phyloP scores from a whole-genome alignment of 2,329 filamentous ascomycete species.

The Lasiodiplodia citricola region DNA sequence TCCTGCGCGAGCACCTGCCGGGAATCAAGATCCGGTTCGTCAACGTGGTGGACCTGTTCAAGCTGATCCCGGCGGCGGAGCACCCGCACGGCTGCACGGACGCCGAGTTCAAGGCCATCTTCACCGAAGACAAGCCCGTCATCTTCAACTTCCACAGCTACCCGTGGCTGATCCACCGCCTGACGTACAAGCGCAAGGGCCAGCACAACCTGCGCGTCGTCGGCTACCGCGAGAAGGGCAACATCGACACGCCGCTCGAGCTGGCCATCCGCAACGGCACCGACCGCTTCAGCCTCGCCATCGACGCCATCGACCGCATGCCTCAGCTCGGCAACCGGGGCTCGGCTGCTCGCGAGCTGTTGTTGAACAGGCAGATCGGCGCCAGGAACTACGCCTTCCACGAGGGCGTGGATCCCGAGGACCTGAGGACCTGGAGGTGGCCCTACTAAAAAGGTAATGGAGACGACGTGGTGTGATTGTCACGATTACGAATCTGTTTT shows the following conservation, averaged over 20 bases:
- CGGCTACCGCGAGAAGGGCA: slow-evolving; percentile 82
- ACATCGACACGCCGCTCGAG: slow-evolving; percentile 81
- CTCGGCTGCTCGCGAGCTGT: slow-evolving; percentile 64
- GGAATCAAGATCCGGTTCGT: slow-evolving; percentile 77
- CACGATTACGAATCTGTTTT: not conserved
- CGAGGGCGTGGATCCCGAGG: slow-evolving; percentile 73
- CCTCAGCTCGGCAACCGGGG: slow-evolving; percentile 67
- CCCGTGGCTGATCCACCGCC: slow-evolving; percentile 77
- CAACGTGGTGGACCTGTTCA: slow-evolving; percentile 82
- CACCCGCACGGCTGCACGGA: slow-evolving; percentile 76
- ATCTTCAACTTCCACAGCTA: slow-evolving; percentile 88
- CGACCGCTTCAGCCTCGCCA: slow-evolving; percentile 77
- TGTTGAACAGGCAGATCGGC: slow-evolving; percentile 68
- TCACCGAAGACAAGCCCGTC: slow-evolving; percentile 73
- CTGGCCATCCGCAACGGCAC: slow-evolving; percentile 78
- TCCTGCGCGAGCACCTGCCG: slow-evolving; percentile 73
- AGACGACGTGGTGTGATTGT: not conserved
- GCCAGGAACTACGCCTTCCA: slow-evolving; percentile 67
- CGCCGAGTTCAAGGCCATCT: slow-evolving; percentile 69
- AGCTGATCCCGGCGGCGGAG: slow-evolving; percentile 71
- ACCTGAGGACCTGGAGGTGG: slow-evolving; percentile 72
- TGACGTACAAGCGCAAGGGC: slow-evolving; percentile 77
- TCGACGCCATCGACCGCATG: slow-evolving; percentile 75
- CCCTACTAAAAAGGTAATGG: slow-evolving; percentile 42
- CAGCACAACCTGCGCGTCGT: slow-evolving; percentile 73